phyloP scores from a whole-genome alignment of 805 yeast genomes.

The Saturnispora halmiae region DNA sequence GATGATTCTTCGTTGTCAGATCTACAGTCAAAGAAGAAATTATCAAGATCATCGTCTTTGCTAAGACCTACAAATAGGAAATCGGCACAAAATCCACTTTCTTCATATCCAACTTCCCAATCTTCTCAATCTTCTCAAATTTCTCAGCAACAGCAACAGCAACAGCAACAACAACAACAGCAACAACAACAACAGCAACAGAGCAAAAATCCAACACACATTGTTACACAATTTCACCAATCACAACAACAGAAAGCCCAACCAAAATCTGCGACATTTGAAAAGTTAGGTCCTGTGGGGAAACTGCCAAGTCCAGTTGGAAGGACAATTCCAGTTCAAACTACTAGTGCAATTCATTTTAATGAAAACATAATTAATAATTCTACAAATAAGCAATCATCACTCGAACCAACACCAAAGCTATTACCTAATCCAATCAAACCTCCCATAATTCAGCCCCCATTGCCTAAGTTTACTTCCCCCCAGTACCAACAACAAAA shows the following conservation, averaged over 20 bases:
- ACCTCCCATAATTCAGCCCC: background rate
- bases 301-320: constrained; percentile 29
- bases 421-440: background rate
- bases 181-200: too few relatives aligned
- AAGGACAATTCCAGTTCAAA: constrained; percentile 27
- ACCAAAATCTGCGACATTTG: constrained; percentile 19
- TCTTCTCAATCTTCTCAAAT: background rate
- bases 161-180: too few relatives aligned
- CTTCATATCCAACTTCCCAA: too few relatives aligned
- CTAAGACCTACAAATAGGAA: constrained; percentile 2
- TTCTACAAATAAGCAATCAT: constrained; percentile 13
- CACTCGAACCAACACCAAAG: constrained; percentile 1
- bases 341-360: constrained; percentile 23
- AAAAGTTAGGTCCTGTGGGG: constrained; percentile 29
- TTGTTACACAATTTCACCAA: too few relatives aligned
- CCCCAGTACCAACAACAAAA: background rate
- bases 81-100: constrained; percentile 1
- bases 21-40: background rate
- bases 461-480: background rate
- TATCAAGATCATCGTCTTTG: constrained; percentile 4
- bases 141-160: constrained; percentile 1
- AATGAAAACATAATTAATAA: constrained; percentile 5
- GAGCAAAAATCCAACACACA: too few relatives aligned
- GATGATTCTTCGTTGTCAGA: background rate
- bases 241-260: too few relatives aligned